Base-by-base conservation (phyloP, 306 rosid species). In the Prunus mume region DNA sequence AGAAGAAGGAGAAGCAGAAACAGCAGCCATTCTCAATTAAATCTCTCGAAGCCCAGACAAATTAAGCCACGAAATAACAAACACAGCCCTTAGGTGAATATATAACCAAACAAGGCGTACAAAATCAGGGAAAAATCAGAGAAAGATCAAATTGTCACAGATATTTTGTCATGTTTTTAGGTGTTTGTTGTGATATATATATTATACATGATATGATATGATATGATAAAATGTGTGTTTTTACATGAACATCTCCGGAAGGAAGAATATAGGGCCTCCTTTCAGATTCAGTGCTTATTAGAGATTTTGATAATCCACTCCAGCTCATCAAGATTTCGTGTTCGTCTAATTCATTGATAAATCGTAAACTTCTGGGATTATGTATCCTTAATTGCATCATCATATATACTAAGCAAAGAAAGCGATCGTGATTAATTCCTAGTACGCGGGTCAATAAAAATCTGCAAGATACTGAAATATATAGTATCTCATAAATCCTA, bases 61-160 rank as follows among this genome's bases (percentile, higher is more conserved):
- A 55, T 17, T 18, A 55, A 55, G 24, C 60, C 60, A 3, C 34
- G 18, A 24, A 24, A 24, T 38, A 24, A 58, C 17, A 9, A 58
- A 12, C 18, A 24, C 25, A 38, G 7, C 43, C 9, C 32, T 58
- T 27, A 2, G 1, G 13, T 11, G 9, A 11, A 22, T 58, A 58
- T 58, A 58, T 58, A 25, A 25, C 34, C 18, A 62, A 62, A 2
- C n/a, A 32, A 28, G 41, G 67, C 28, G 14, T 28, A 62, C 43
- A 14, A 27, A 62, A 62, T 62, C 67, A 27, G 43, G 67, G 65
- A 24, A 62, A 62, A 15, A 62, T 62, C 67, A 27, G 20, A n/a
- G 65, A 58, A 62, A 62, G 10, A 62, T 62, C 67, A 62, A 62
- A 62, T 58, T 28, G 67, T 28, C 43, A 62, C 43, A 62, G 20